These are phyloP conservation scores for Solanum arcanum DNA, from an alignment of 257 asterid species.

Conservation along the genomic window DNA sequence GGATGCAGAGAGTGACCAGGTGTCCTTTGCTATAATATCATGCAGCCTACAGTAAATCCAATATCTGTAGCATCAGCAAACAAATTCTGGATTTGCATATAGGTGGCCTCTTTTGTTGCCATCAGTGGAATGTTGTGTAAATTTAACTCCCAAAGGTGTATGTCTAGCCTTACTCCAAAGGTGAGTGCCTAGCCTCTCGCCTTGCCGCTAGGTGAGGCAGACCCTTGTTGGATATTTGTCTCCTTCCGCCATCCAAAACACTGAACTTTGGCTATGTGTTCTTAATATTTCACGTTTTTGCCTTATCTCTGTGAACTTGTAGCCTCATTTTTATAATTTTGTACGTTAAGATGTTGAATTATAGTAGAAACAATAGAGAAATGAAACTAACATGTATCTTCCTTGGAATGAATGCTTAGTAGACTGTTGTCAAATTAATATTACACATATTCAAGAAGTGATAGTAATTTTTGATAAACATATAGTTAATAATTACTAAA, in stretches of 20 bases:
- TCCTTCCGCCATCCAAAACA: no score
- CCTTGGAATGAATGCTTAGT: background rate
- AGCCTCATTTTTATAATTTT: background rate
- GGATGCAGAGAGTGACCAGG: conserved; percentile 24
- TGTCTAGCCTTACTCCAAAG: no score
- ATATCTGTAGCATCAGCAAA: no score
- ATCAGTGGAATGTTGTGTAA: no score
- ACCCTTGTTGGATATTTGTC: no score
- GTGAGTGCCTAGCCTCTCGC: no score
- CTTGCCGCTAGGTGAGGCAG: no score
- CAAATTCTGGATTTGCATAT: no score
- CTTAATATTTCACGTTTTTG: background rate
- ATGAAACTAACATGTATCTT: background rate
- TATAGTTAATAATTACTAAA: background rate
- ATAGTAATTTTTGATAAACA: background rate
- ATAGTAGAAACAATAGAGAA: background rate
- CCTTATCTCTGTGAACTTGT: background rate
- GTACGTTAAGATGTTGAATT: background rate
- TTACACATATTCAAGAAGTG: background rate
- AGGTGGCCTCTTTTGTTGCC: no score
- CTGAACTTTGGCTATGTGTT: background rate
- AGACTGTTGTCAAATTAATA: background rate
- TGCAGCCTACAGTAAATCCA: no score
- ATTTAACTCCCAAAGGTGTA: background rate
- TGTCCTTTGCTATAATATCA: no score